Percentiles rank a stretch among this genome's conserved stretches.
phyloP scores from a whole-genome alignment of 2,329 filamentous ascomycete species.

The Lanzia echinophila region DNA sequence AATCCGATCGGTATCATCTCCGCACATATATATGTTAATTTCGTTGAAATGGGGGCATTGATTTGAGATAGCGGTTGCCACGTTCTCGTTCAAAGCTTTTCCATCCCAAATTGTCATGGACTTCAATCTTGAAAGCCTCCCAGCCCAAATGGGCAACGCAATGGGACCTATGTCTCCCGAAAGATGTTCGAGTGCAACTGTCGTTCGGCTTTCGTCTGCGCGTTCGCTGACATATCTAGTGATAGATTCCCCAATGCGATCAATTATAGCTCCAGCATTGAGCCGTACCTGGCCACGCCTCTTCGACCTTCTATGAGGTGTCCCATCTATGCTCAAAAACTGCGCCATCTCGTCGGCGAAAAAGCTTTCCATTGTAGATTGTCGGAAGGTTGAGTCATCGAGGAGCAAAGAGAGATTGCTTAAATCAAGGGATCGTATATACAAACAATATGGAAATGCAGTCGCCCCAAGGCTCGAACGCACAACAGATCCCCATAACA shows the following conservation, averaged over 20 bases:
- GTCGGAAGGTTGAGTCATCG: slow-evolving; percentile 39
- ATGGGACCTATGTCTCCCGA: slow-evolving; percentile 47
- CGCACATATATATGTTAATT: slow-evolving; percentile 48
- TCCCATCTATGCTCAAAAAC: slow-evolving; percentile 29
- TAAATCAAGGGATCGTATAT: slow-evolving; percentile 58
- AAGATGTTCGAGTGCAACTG: slow-evolving; percentile 50
- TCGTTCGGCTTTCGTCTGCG: slow-evolving; percentile 36
- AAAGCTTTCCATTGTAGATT: slow-evolving; percentile 30
- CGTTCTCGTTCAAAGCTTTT: slow-evolving; percentile 47
- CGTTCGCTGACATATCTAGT: slow-evolving; percentile 41
- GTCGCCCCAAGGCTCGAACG: slow-evolving; percentile 57
- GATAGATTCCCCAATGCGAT: slow-evolving; percentile 51
- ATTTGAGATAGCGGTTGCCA: slow-evolving; percentile 46
- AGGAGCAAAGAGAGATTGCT: slow-evolving; percentile 54
- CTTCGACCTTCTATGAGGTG: slow-evolving; percentile 23
- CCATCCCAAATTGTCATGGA: slow-evolving; percentile 56
- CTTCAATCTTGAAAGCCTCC: slow-evolving; percentile 50
- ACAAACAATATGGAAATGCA: slow-evolving; percentile 62
- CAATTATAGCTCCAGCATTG: slow-evolving; percentile 33
- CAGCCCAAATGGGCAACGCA: slow-evolving; percentile 51
- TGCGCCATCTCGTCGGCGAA: slow-evolving; percentile 36
- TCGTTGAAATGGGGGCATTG: slow-evolving; percentile 56
- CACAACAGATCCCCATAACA: slow-evolving; percentile 63
- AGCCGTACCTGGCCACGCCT: slow-evolving; percentile 23
- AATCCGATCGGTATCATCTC: slow-evolving; percentile 39